phyloP scores from a whole-genome alignment of 768 basidiomycete species.

The Boletus fagicola region DNA sequence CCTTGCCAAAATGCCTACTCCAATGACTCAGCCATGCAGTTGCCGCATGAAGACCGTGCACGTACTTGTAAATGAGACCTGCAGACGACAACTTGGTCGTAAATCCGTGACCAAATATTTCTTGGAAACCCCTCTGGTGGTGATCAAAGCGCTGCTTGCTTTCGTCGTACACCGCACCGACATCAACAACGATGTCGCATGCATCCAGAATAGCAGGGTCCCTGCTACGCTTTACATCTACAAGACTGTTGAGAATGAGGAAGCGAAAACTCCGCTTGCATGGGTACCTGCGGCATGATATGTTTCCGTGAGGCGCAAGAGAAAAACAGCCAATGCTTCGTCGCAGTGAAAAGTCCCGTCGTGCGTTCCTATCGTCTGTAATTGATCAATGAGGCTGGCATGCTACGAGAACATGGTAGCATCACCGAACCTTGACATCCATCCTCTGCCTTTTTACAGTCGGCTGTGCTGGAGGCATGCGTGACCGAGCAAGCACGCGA shows the following conservation, averaged over 20 bases:
- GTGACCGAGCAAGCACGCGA: neutral
- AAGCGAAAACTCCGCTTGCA: neutral
- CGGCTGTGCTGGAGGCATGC: conserved; percentile 28
- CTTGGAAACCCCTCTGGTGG: conserved; percentile 90
- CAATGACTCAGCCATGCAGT: conserved; percentile 3
- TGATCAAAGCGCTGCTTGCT: conserved; percentile 84
- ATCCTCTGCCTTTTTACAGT: conserved; percentile 44
- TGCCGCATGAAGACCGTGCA: conserved; percentile 5
- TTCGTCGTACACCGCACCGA: conserved; percentile 89
- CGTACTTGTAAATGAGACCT: conserved; percentile 93
- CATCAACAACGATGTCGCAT: conserved; percentile 95
- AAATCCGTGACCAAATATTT: conserved; percentile 87
- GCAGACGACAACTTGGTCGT: conserved; percentile 89
- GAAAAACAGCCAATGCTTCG: conserved; percentile 90
- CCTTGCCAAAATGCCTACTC: conserved; percentile 80
- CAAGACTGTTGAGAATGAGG: conserved; percentile 2
- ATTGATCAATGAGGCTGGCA: neutral
- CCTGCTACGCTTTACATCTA: conserved; percentile 69
- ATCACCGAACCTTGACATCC: conserved; percentile 37
- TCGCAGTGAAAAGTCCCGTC: conserved; percentile 97
- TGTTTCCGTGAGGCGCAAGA: conserved; percentile 72
- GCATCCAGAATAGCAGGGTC: conserved; percentile 68
- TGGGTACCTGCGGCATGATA: conserved; percentile 73
- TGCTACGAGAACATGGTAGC: neutral
- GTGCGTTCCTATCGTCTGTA: conserved; percentile 86